These are phyloP conservation scores for Chaetomium tenue DNA, from an alignment of 495 filamentous ascomycete genomes.

Conservation along the genomic window DNA sequence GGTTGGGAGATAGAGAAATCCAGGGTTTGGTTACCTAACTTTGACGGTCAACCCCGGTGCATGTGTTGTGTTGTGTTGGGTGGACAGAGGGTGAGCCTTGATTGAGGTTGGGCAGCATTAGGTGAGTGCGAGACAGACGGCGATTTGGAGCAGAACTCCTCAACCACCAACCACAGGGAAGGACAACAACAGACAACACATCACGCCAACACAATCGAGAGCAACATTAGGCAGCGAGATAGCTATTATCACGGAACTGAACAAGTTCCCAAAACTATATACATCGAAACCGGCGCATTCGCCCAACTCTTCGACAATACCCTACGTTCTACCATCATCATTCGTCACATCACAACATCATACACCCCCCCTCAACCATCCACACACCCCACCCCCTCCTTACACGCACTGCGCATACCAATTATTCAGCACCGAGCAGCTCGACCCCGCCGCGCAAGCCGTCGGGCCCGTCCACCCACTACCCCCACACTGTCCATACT, in stretches of 20 bases:
- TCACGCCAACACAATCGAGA: background rate
- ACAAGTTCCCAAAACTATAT: slow-evolving; percentile 1
- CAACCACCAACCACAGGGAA: too few relatives aligned
- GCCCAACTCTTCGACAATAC: too few relatives aligned
- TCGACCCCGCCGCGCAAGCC: slow-evolving; percentile 44
- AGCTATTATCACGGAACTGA: background rate
- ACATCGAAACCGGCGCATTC: background rate
- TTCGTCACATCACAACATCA: slow-evolving; percentile 9
- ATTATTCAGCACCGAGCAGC: slow-evolving; percentile 48
- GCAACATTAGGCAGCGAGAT: background rate
- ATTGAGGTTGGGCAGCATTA: too few relatives aligned
- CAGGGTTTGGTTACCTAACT: background rate
- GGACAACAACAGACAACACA: background rate
- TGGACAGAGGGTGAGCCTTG: too few relatives aligned
- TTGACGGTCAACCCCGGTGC: background rate
- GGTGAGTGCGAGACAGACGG: too few relatives aligned
- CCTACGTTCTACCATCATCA: background rate
- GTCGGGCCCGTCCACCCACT: slow-evolving; percentile 49
- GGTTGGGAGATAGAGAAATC: background rate
- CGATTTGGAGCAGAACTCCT: too few relatives aligned
- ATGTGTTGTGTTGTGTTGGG: too few relatives aligned
- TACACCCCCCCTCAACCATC: too few relatives aligned
- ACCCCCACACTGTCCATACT: slow-evolving; percentile 57
- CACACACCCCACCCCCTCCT: background rate
- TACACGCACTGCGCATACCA: slow-evolving; percentile 54